Evolutionary conservation across 768 basidiomycete genomes (phyloP).

Genomic region (Pisolithus microcarpus): DNA sequence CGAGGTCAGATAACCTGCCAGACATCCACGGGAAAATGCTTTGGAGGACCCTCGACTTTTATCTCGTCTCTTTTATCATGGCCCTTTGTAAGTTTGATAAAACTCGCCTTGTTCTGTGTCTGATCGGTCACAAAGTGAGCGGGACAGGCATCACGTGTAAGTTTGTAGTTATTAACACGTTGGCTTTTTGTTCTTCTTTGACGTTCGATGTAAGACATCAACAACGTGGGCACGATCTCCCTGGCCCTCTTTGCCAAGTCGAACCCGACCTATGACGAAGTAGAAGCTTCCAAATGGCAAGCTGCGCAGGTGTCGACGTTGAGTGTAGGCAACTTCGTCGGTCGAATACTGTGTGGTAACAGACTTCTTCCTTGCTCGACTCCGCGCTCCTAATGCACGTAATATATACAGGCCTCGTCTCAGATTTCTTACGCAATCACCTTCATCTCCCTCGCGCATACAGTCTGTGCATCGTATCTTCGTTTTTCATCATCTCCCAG

Average conservation of each 20-base stretch:
- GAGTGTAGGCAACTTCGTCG: slow-evolving; percentile 74
- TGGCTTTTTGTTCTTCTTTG: background rate
- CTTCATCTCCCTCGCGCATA: slow-evolving; percentile 59
- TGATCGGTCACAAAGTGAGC: slow-evolving; percentile 38
- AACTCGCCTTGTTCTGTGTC: background rate
- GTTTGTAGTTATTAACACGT: slow-evolving; percentile 13
- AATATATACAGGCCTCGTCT: slow-evolving; percentile 46
- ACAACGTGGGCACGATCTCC: slow-evolving; percentile 79
- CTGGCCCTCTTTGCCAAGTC: slow-evolving; percentile 59
- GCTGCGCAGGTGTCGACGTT: slow-evolving; percentile 78
- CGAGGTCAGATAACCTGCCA: slow-evolving; percentile 17
- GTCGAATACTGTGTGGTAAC: slow-evolving; percentile 69
- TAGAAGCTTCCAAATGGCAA: slow-evolving; percentile 68
- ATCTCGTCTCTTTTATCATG: slow-evolving; percentile 51
- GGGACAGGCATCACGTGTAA: slow-evolving; percentile 74
- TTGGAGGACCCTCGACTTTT: slow-evolving; percentile 51
- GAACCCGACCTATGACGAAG: slow-evolving; percentile 54
- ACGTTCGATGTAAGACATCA: slow-evolving; percentile 54
- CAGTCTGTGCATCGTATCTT: slow-evolving; percentile 57
- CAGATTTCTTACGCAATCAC: slow-evolving; percentile 56
- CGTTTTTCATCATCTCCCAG: slow-evolving; percentile 69
- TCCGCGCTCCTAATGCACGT: background rate
- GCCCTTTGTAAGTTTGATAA: slow-evolving; percentile 40
- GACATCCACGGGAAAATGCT: slow-evolving; percentile 54
- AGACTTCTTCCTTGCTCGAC: background rate